Conservation (phyloP, 768 basidiomycete genomes). For the Serendipita sp. region DNA sequence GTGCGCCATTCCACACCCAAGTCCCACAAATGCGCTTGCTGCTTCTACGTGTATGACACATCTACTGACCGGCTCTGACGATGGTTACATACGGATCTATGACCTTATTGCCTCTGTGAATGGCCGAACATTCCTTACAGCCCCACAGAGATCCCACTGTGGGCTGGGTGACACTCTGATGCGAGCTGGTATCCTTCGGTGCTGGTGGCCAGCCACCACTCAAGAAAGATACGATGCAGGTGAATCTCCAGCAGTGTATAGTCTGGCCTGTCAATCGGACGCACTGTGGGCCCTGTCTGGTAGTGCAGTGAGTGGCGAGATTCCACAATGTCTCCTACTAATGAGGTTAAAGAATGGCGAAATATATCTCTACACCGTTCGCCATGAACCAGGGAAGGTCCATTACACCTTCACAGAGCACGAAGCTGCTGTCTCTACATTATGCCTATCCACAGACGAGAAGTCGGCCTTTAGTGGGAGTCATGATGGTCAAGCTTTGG, state of each 20-base stretch:
- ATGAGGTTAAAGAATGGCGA: constrained; percentile 48
- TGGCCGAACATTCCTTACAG: constrained; percentile 70
- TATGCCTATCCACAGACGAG: constrained; percentile 67
- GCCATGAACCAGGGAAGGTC: constrained; percentile 77
- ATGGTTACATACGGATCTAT: constrained; percentile 86
- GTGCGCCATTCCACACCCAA: constrained; percentile 79
- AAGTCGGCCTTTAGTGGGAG: constrained; percentile 78
- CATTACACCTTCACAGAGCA: constrained; percentile 62
- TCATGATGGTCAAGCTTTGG: constrained; percentile 84
- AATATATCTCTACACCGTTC: constrained; percentile 82
- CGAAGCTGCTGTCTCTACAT: constrained; percentile 66
- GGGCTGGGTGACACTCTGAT: constrained; percentile 84
- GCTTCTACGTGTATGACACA: constrained; percentile 76
- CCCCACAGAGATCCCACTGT: constrained; percentile 76
- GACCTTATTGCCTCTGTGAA: constrained; percentile 83
- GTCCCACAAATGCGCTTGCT: constrained; percentile 75
- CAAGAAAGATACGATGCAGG: constrained; percentile 26
- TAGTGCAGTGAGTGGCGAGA: constrained; percentile 44
- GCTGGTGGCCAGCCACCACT: constrained; percentile 50
- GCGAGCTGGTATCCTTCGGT: constrained; percentile 73
- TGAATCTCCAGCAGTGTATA: constrained; percentile 63
- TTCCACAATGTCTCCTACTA: background rate
- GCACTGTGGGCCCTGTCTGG: constrained; percentile 87
- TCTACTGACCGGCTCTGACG: constrained; percentile 79
- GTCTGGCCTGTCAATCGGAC: constrained; percentile 80